These are phyloP conservation scores for Colletotrichum sp. DNA, from an alignment of 2,329 filamentous ascomycete species.

Conservation along the genomic window DNA sequence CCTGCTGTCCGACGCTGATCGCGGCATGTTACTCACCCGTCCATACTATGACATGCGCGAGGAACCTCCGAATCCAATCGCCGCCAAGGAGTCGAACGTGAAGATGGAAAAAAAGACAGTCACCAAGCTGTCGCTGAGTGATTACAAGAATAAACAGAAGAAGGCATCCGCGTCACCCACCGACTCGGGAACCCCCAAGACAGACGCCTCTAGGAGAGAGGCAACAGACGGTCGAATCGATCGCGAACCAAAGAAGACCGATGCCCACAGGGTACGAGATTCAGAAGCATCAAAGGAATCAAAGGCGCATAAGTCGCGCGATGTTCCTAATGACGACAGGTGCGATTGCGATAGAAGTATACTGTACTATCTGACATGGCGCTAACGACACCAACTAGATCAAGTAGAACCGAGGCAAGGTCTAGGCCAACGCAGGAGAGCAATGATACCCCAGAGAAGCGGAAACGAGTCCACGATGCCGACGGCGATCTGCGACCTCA, in stretches of 20 bases:
- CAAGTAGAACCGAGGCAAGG: slow-evolving; percentile 3
- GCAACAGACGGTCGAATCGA: slow-evolving; percentile 11
- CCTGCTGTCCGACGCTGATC: slow-evolving; percentile 61
- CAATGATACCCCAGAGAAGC: slow-evolving; percentile 42
- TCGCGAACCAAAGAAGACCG: slow-evolving; percentile 26
- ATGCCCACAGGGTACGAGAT: slow-evolving; percentile 28
- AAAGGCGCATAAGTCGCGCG: slow-evolving; percentile 34
- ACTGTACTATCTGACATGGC: neutral
- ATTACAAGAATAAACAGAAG: slow-evolving; percentile 63
- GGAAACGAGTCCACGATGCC: slow-evolving; percentile 50
- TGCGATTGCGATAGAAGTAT: slow-evolving; percentile 15
- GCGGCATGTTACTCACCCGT: slow-evolving; percentile 61
- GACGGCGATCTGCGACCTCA: slow-evolving; percentile 49
- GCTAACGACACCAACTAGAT: neutral
- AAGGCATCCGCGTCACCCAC: slow-evolving; percentile 27
- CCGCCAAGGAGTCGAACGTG: slow-evolving; percentile 43
- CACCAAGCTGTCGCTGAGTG: slow-evolving; percentile 58
- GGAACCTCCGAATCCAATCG: slow-evolving; percentile 48
- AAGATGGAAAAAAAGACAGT: slow-evolving; percentile 52
- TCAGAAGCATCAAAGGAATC: slow-evolving; percentile 28
- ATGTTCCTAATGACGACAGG: slow-evolving; percentile 34
- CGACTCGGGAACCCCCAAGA: slow-evolving; percentile 24
- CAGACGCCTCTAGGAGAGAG: slow-evolving; percentile 28
- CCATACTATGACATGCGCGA: slow-evolving; percentile 64
- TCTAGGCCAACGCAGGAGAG: neutral